Conservation (phyloP, 106 monocot species). For the Allium fistulosum region DNA sequence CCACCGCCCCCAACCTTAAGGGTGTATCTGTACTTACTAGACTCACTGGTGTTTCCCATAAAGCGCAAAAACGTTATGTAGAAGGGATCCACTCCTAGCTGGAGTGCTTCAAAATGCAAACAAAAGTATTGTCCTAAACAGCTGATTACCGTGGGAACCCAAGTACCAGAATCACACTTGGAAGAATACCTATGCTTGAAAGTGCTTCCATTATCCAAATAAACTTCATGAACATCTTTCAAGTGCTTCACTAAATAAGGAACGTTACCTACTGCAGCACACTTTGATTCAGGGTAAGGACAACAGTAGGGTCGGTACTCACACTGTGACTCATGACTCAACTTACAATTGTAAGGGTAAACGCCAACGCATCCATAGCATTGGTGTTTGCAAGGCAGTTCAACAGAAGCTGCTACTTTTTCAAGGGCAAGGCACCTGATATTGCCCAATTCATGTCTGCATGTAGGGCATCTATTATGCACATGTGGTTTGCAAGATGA, state of each 20-base stretch:
- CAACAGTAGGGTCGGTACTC: conserved; percentile 28
- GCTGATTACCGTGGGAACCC: too few relatives aligned
- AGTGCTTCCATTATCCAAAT: conserved; percentile 28
- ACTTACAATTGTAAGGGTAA: conserved; percentile 30
- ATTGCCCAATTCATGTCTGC: conserved; percentile 37
- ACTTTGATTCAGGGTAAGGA: conserved; percentile 38
- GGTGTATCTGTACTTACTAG: too few relatives aligned
- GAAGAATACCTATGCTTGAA: conserved; percentile 18
- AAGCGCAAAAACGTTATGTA: too few relatives aligned
- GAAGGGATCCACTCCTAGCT: too few relatives aligned
- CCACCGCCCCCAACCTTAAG: too few relatives aligned
- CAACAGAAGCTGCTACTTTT: conserved; percentile 29
- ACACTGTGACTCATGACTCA: conserved; percentile 37
- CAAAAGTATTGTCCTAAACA: too few relatives aligned
- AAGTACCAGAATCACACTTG: too few relatives aligned
- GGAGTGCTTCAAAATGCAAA: too few relatives aligned
- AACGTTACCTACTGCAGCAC: conserved; percentile 28
- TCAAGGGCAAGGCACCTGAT: conserved; percentile 39
- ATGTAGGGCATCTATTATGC: conserved; percentile 35
- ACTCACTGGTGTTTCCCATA: too few relatives aligned
- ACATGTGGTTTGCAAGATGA: conserved; percentile 33
- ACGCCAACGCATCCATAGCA: conserved; percentile 29
- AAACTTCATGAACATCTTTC: conserved; percentile 41
- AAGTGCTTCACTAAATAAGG: conserved; percentile 26
- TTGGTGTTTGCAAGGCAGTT: conserved; percentile 36